phyloP scores from a whole-genome alignment of 225 moss, liverwort and hornwort species.

The Anthoceros angustus region DNA sequence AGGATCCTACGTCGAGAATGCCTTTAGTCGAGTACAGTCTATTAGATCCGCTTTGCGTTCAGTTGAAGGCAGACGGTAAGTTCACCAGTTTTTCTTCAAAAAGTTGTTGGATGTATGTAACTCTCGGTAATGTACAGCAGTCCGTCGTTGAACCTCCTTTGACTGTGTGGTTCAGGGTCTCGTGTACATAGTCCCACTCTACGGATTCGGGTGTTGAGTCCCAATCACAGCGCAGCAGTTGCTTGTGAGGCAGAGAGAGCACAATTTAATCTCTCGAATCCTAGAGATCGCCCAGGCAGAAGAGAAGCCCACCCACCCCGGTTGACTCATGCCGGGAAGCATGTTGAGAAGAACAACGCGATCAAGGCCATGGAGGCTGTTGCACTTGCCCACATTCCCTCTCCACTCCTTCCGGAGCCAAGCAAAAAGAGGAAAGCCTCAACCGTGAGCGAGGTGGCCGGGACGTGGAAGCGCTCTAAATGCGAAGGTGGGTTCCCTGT shows the following conservation, averaged over 20 bases:
- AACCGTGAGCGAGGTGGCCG: conserved; percentile 23
- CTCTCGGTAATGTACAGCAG: no score
- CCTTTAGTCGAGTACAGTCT: conserved; percentile 21
- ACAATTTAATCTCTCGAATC: neutral
- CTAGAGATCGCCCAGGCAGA: neutral
- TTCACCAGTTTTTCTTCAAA: neutral
- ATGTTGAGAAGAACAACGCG: conserved; percentile 13
- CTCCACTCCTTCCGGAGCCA: neutral
- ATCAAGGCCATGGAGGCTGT: conserved; percentile 18
- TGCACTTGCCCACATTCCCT: conserved; percentile 11
- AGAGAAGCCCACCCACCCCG: neutral
- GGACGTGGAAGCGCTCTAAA: conserved; percentile 29
- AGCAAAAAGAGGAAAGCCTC: conserved; percentile 18
- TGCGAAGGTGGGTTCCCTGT: conserved; percentile 6
- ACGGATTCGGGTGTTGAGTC: conserved; percentile 21
- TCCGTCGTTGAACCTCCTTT: neutral
- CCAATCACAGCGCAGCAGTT: conserved; percentile 21
- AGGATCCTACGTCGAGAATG: conserved; percentile 16
- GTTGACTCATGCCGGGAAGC: neutral
- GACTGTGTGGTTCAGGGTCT: conserved; percentile 16
- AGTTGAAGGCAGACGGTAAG: conserved; percentile 36
- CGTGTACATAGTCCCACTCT: conserved; percentile 37
- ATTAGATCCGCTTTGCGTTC: conserved; percentile 36
- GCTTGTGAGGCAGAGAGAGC: conserved; percentile 6
- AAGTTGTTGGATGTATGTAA: neutral